Evolutionary conservation across 106 monocot genomes (phyloP), one percentile per base, ranked within the genome.

Genomic region (Phalaenopsis aphrodite): DNA sequence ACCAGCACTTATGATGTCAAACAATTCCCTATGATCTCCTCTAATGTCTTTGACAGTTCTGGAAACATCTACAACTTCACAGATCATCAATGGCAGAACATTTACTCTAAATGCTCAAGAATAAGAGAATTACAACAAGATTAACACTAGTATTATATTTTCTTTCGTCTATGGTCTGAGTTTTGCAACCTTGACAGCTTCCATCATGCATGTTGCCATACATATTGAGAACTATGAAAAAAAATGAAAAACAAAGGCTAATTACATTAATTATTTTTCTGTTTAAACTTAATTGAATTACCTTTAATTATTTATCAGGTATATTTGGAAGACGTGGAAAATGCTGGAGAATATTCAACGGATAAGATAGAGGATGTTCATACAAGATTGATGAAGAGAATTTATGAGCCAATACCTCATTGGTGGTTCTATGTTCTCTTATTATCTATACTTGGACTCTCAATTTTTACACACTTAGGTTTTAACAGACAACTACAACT

Each of bases 391-490:
- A 90, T 90, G 90, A 84, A 81, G 23, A 81, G 71, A 55, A 76
- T 49, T 49, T 90, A 90, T 81, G 81, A 84, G 2, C 81, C 80
- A 39, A 88, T 90, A 17, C 90, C 90, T 47, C 79, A 86, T 24
- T 90, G 85, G 88, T 90, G 90, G 90, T 90, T 88, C 55, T 9
- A 85, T 4, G 24, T 46, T 45, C 84, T 90, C 21, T 83, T 88
- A 36, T 19, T 75, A 10, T 82, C 24, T 38, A 84, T 82, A 11
- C 18, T 86, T 41, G 85, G 77, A 21, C 81, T 87, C 48, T 81
- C 87, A 41, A 79, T 90, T n/a, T 85, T 87, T 15, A 69, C 82
- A 15, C 83, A 77, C 56, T 36, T 79, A 19, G 75, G 79, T 4
- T 82, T 65, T 67, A 64, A 65, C 2, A 77, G 75, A 11, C 78